Conservation (phyloP, 1,284 basidiomycete species). For the Meira nashicola region DNA sequence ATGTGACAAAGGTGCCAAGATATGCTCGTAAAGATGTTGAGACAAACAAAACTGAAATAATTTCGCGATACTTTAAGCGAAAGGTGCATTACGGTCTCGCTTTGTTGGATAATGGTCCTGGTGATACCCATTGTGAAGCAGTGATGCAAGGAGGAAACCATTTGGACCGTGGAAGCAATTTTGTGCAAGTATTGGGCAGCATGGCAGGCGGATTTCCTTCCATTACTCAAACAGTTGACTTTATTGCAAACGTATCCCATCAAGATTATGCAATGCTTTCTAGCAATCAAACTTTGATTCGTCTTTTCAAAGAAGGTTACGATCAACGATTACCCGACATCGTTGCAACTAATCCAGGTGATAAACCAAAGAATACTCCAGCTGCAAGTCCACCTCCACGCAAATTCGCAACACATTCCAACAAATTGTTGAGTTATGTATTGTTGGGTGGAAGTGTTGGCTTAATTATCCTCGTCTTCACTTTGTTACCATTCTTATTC, state of each 20-base stretch:
- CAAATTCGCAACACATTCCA: conserved; percentile 42
- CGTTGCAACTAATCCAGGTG: conserved; percentile 32
- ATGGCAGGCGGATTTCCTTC: conserved; percentile 20
- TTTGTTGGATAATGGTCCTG: conserved; percentile 43
- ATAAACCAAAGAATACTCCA: conserved; percentile 18
- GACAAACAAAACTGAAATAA: conserved; percentile 20
- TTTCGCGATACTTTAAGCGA: conserved; percentile 26
- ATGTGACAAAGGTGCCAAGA: conserved; percentile 20
- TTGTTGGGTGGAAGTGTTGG: conserved; percentile 35
- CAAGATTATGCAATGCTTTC: conserved; percentile 46
- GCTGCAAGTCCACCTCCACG: conserved; percentile 9
- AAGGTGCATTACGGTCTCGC: conserved; percentile 41
- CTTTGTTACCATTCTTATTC: conserved; percentile 40
- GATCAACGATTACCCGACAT: conserved; percentile 23
- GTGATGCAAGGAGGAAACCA: conserved; percentile 39
- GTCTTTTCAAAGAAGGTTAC: conserved; percentile 28
- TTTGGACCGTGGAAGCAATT: conserved; percentile 34
- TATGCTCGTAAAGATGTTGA: conserved; percentile 34
- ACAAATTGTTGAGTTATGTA: conserved; percentile 39
- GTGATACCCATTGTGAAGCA: conserved; percentile 40
- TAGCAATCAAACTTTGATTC: conserved; percentile 27
- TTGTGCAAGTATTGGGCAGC: conserved; percentile 20
- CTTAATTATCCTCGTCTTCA: conserved; percentile 28
- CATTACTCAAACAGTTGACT: conserved; percentile 32
- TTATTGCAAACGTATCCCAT: conserved; percentile 41